These are phyloP conservation scores for Candida chilensis DNA, from an alignment of 805 yeast genomes.

Conservation along the genomic window DNA sequence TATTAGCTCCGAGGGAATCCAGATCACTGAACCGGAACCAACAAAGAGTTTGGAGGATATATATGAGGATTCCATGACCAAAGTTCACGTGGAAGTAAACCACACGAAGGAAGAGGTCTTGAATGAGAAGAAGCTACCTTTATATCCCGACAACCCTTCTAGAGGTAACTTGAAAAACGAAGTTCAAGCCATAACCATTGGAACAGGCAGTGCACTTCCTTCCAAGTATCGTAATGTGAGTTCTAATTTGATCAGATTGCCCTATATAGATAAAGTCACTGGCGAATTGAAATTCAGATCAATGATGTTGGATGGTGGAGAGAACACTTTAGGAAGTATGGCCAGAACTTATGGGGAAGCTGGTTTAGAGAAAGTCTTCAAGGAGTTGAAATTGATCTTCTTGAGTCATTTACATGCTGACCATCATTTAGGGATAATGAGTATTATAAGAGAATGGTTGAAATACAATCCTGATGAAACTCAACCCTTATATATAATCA, in stretches of 20 bases:
- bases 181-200: constrained; percentile 68
- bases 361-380: constrained; percentile 32
- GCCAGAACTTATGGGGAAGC: constrained; percentile 48
- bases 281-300: constrained; percentile 24
- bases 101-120: constrained; percentile 9
- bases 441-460: constrained; percentile 66
- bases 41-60: too few relatives aligned
- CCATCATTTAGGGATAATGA: constrained; percentile 81
- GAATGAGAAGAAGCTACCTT: constrained; percentile 9
- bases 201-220: constrained; percentile 92
- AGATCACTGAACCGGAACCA: too few relatives aligned
- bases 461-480: constrained; percentile 18
- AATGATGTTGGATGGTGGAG: constrained; percentile 88
- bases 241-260: constrained; percentile 69
- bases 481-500: constrained; percentile 43
- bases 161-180: constrained; percentile 33
- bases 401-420: constrained; percentile 95
- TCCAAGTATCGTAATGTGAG: constrained; percentile 79
- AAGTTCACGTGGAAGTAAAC: too few relatives aligned
- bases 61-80: too few relatives aligned
- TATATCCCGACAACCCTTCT: constrained; percentile 6
- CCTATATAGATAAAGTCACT: constrained; percentile 20
- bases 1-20: constrained; percentile 8
- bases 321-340: constrained; percentile 74
- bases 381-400: constrained; percentile 57